These are phyloP conservation scores for Candida qinlingensis DNA, from an alignment of 805 yeast genomes.

Conservation along the genomic window DNA sequence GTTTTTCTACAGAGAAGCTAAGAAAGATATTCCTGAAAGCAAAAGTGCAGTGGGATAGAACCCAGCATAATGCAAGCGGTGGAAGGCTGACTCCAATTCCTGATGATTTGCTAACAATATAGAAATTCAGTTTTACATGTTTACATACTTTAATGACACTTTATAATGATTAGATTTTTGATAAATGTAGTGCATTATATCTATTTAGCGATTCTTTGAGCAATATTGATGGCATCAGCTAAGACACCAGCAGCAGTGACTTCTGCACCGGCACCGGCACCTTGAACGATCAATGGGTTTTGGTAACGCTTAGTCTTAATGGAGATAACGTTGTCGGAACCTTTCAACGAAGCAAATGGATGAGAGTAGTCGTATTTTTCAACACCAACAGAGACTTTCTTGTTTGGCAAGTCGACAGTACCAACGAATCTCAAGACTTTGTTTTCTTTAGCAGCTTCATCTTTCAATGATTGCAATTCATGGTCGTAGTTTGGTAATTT, in stretches of 20 bases:
- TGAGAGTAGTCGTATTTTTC: conserved; percentile 83
- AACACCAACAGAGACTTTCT: conserved; percentile 77
- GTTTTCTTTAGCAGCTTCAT: conserved; percentile 72
- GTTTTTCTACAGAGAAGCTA: conserved; percentile 46
- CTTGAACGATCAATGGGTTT: conserved; percentile 92
- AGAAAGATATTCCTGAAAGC: conserved; percentile 56
- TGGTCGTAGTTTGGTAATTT: conserved; percentile 79
- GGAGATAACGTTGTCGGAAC: conserved; percentile 93
- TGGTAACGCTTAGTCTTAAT: conserved; percentile 88
- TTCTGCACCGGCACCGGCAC: conserved; percentile 90
- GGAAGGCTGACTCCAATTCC: conserved; percentile 11
- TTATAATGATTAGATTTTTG: neutral
- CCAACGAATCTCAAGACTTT: conserved; percentile 95
- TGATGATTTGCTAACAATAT: conserved; percentile 10
- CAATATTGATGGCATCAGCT: conserved; percentile 88
- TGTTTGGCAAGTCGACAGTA: conserved; percentile 69
- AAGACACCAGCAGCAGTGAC: conserved; percentile 87
- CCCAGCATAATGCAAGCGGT: neutral
- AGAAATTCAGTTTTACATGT: neutral
- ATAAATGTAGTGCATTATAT: neutral
- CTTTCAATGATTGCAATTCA: conserved; percentile 71
- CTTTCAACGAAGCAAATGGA: conserved; percentile 93
- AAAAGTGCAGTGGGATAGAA: conserved; percentile 37
- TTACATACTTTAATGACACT: neutral
- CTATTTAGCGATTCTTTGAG: conserved; percentile 56